These are phyloP conservation scores for Cryoendolithus antarcticus DNA, from an alignment of 2,329 filamentous ascomycete genomes.

Conservation along the genomic window DNA sequence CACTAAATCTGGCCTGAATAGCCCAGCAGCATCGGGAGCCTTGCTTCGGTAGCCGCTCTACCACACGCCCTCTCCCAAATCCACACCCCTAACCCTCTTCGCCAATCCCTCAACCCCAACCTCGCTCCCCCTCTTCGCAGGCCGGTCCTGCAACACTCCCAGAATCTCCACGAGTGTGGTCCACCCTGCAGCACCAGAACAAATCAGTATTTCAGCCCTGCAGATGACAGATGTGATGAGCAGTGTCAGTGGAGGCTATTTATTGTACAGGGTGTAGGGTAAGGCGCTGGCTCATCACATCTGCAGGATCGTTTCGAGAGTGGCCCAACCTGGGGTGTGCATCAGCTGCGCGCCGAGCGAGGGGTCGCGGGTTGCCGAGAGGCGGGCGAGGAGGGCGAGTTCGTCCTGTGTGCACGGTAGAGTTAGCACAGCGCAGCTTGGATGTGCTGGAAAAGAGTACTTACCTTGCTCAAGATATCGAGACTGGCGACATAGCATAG, in stretches of 20 bases:
- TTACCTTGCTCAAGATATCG: constrained; percentile 73
- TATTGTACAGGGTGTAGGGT: background rate
- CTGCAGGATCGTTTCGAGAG: constrained; percentile 73
- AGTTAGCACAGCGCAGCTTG: no score
- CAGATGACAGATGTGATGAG: constrained; percentile 2
- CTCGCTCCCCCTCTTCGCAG: constrained; percentile 39
- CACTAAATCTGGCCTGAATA: no score
- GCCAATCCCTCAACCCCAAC: constrained; percentile 12
- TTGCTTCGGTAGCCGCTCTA: no score
- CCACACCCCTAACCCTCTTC: constrained; percentile 18
- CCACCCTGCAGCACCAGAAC: constrained; percentile 20
- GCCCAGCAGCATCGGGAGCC: no score
- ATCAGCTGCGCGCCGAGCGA: constrained; percentile 72
- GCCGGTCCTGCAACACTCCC: constrained; percentile 93
- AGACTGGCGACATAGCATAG: constrained; percentile 73
- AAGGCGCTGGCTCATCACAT: constrained; percentile 16
- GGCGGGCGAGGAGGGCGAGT: constrained; percentile 70
- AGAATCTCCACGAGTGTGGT: constrained; percentile 65
- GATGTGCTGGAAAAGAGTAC: background rate
- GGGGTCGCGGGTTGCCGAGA: constrained; percentile 69
- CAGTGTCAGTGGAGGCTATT: background rate
- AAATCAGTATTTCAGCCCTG: constrained; percentile 12
- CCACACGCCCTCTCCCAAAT: constrained; percentile 4
- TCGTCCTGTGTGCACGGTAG: constrained; percentile 55
- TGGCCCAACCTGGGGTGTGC: constrained; percentile 86